Conservation (phyloP, 108 stramenopile genomes). For the Pelagomonas calceolata region DNA sequence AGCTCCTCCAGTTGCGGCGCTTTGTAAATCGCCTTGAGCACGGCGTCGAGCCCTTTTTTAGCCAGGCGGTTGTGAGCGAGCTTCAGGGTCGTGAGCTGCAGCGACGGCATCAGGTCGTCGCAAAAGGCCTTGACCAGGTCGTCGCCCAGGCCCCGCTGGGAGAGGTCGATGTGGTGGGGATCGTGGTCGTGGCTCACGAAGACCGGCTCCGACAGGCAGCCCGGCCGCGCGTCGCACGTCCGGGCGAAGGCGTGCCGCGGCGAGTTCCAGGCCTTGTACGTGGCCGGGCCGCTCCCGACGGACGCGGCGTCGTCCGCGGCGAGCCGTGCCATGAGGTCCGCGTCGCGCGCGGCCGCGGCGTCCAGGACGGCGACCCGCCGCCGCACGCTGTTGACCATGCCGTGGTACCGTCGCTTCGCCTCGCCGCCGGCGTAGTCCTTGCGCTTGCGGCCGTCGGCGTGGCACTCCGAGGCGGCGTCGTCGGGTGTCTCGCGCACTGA, state of each 20-base stretch:
- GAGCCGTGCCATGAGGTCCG: too few species aligned
- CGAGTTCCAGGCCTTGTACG: background rate
- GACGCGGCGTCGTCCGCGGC: too few species aligned
- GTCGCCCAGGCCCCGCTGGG: background rate
- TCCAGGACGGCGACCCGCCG: too few species aligned
- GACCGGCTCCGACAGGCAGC: background rate
- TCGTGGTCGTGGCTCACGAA: background rate
- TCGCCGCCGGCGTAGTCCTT: too few species aligned
- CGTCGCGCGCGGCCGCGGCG: too few species aligned
- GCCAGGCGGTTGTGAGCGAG: background rate
- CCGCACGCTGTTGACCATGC: too few species aligned
- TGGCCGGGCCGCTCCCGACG: too few species aligned
- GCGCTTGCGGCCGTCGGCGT: too few species aligned
- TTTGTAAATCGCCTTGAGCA: background rate
- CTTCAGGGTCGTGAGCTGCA: background rate
- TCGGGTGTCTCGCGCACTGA: too few species aligned
- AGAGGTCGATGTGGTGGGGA: background rate
- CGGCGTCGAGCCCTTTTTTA: background rate
- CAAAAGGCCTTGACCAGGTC: background rate
- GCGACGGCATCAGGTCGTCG: background rate
- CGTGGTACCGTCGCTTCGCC: too few species aligned
- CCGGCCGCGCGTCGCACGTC: background rate
- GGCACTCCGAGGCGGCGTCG: too few species aligned
- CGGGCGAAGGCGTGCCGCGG: background rate
- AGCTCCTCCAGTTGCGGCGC: background rate